Evolutionary conservation across 2,329 filamentous ascomycete species (phyloP), one percentile per base, ranked within the genome.

Genomic region (Colletotrichum tanaceti): DNA sequence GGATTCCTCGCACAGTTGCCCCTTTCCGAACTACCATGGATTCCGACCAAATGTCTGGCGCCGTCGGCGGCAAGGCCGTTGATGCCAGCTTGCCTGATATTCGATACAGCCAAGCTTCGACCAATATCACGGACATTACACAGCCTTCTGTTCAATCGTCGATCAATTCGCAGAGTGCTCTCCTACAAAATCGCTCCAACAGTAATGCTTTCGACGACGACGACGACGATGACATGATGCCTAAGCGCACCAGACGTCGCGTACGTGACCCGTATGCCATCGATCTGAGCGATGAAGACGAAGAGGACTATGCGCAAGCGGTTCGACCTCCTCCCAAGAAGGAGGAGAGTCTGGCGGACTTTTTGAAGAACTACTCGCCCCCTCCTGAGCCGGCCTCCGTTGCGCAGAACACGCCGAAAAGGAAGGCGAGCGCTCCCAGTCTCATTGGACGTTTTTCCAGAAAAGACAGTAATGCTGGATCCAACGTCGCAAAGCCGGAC

Each of bases 221-320:
- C 35, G 83, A 86, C 2, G 84, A 84, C 1, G 82, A 86, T 55
- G 82, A 86, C 57, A 84, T 84, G 75, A 85, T 89, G 76, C 91
- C 93, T 5, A 87, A 88, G 73, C 88, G 92, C 62, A 97, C 92
- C 75, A 92, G 91, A 52, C 88, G 91, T 53, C 89, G 93, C 35
- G 89, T 94, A 59, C 92, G 88, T 65, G 96, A 99, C 74, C 96
- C 95, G 0, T 98, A 98, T 73, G 93, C 94, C n/a, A 93, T 98
- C 71, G 94, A 98, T 75, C 83, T 89, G 38, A 92, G 90, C 73
- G 91, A 93, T 64, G 88, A 91, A 62, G 90, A 90, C 5, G 84
- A 90, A 10, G 86, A 88, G 16, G 85, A 89, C 1, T 73, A 78
- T 3, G 76, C 74, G 24, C 70, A 88, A 38, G 74, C 78, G 44